Conservation (phyloP, 176 grass and related monocot genomes). For the Saccharum spontaneum region DNA sequence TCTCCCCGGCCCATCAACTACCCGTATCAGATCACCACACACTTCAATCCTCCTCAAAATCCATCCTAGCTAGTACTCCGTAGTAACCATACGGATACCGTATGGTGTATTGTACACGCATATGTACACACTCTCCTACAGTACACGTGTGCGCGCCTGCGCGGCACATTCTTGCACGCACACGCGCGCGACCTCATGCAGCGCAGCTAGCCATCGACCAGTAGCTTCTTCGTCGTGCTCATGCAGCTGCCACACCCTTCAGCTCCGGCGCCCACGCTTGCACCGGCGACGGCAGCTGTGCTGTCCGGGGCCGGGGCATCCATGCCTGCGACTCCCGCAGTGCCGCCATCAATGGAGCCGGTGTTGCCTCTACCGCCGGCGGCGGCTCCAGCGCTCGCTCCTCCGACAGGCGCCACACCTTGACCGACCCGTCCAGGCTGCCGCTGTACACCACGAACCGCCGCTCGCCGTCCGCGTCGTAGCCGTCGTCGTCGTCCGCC, state of each 20-base stretch:
- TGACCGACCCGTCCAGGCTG: conserved; percentile 58
- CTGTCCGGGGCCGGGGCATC: background rate
- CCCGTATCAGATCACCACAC: background rate
- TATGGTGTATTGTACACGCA: background rate
- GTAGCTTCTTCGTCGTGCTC: conserved; percentile 17
- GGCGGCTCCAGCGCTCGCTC: background rate
- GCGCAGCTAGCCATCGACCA: background rate
- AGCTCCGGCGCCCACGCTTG: background rate
- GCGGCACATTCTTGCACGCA: conserved; percentile 9
- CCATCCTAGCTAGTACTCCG: background rate
- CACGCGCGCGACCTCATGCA: background rate
- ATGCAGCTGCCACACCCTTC: conserved; percentile 23
- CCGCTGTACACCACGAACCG: conserved; percentile 64
- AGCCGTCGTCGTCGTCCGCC: conserved; percentile 28
- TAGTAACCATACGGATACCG: background rate
- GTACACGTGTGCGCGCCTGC: background rate
- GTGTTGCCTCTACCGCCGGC: background rate
- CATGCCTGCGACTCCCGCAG: background rate
- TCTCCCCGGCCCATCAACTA: background rate
- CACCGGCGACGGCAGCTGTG: background rate
- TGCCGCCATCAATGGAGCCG: background rate
- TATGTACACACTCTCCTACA: background rate
- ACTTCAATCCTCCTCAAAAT: background rate
- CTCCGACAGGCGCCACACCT: conserved; percentile 59
- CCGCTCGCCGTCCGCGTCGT: background rate